phyloP scores from a whole-genome alignment of 2,329 filamentous ascomycete species.

The Alternaria ventricosa region DNA sequence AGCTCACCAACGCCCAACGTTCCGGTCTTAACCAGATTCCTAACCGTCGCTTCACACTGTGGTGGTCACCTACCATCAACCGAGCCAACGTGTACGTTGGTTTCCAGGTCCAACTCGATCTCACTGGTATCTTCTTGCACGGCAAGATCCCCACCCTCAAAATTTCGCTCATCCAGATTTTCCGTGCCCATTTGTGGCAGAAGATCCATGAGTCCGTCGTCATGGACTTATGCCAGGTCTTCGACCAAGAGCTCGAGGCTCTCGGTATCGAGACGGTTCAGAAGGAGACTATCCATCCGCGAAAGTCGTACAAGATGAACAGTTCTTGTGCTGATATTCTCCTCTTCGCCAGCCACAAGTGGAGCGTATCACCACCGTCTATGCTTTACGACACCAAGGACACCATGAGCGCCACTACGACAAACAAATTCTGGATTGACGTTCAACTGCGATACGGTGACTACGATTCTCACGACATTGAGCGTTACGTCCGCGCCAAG shows the following conservation, averaged over 20 bases:
- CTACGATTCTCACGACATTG: conserved; percentile 98
- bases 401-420: conserved; percentile 88
- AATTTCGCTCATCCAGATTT: conserved; percentile 98
- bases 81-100: conserved; percentile 97
- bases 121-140: conserved; percentile 98
- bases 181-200: conserved; percentile 99
- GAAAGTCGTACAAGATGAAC: conserved; percentile 99
- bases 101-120: conserved; percentile 98
- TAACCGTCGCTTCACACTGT: conserved; percentile 96
- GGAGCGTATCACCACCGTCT: conserved; percentile 95
- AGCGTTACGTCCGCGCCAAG: conserved; percentile 95
- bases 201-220: conserved; percentile 99
- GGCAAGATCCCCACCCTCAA: conserved; percentile 98
- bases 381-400: conserved; percentile 97
- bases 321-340: conserved; percentile 97
- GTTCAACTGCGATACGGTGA: conserved; percentile 96
- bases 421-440: conserved; percentile 99
- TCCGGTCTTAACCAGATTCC: conserved; percentile 98
- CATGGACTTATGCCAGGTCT: conserved; percentile 98
- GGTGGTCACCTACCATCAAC: conserved; percentile 94
- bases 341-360: conserved; percentile 96
- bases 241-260: conserved; percentile 95
- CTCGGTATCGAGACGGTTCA: conserved; percentile 97
- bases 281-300: conserved; percentile 97
- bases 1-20: conserved; percentile 94